Evolutionary conservation across 2,329 filamentous ascomycete species (phyloP).

Genomic region (Alternaria consortialis): DNA sequence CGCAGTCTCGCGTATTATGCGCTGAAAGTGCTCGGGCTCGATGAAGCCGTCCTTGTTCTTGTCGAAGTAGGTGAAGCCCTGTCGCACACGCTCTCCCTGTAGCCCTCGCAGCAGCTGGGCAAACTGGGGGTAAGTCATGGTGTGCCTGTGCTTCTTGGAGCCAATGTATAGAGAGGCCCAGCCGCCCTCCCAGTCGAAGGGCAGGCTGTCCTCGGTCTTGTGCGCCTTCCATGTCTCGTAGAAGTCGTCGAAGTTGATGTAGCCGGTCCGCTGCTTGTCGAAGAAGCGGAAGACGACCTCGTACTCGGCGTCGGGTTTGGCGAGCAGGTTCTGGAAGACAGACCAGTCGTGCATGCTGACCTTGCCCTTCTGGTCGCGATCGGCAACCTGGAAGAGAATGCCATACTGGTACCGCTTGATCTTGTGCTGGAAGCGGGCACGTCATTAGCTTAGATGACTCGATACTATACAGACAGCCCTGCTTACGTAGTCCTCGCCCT

Average conservation of each 20-base stretch:
- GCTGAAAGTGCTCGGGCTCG: conserved; percentile 92
- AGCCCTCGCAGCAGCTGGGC: conserved; percentile 96
- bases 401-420: conserved; percentile 96
- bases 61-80: conserved; percentile 93
- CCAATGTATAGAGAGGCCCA: conserved; percentile 97
- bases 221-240: conserved; percentile 85
- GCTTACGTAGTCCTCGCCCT: conserved; percentile 88
- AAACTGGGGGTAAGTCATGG: conserved; percentile 95
- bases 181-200: conserved; percentile 96
- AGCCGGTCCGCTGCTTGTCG: conserved; percentile 82
- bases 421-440: conserved; percentile 75
- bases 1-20: conserved; percentile 92
- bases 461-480: conserved; percentile 29
- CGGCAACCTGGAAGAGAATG: conserved; percentile 91
- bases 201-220: conserved; percentile 83
- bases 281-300: conserved; percentile 98
- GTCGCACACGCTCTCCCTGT: conserved; percentile 93
- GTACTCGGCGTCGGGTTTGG: conserved; percentile 96
- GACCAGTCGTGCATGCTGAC: conserved; percentile 87
- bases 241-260: conserved; percentile 90
- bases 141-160: conserved; percentile 84
- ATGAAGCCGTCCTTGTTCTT: conserved; percentile 94
- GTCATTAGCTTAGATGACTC: conserved; percentile 40
- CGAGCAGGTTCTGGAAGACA: conserved; percentile 91
- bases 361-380: conserved; percentile 76